Percentiles rank a stretch among this genome's conserved stretches.
phyloP scores from a whole-genome alignment of 345 rosid species.

The Citrus glauca region DNA sequence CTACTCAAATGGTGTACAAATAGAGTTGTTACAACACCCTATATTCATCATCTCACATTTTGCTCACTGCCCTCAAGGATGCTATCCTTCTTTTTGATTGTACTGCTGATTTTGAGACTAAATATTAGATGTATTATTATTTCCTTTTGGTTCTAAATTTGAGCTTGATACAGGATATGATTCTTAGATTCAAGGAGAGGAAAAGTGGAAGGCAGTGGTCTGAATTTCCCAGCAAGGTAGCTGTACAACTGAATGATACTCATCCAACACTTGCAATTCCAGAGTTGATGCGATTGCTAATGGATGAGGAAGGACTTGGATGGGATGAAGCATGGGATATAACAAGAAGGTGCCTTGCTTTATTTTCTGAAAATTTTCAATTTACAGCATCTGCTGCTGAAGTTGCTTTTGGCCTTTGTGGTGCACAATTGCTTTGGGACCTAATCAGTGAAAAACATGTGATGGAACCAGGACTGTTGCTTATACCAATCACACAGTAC shows the following conservation, averaged over 20 bases:
- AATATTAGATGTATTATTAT: not conserved
- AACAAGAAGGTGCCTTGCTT: slow-evolving; percentile 49
- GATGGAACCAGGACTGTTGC: slow-evolving; percentile 71
- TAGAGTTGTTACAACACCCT: not conserved
- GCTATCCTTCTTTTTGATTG: not conserved
- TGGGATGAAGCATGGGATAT: slow-evolving; percentile 99
- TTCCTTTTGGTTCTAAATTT: slow-evolving; percentile 11
- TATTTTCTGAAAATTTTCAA: not conserved
- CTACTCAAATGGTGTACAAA: not conserved
- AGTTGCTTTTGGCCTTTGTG: slow-evolving; percentile 5
- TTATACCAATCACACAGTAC: slow-evolving; percentile 97
- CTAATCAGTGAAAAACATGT: slow-evolving; percentile 15
- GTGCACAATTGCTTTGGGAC: slow-evolving; percentile 3
- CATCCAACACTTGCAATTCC: slow-evolving; percentile 99
- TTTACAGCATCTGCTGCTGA: not conserved
- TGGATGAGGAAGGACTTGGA: slow-evolving; percentile 91
- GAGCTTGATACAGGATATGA: slow-evolving; percentile 65
- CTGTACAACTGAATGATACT: slow-evolving; percentile 94
- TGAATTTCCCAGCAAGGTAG: slow-evolving; percentile 86
- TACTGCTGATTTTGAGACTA: not conserved
- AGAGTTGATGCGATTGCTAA: slow-evolving; percentile 84
- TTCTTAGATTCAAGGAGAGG: slow-evolving; percentile 80
- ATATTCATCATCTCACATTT: not conserved
- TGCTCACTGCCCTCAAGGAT: not conserved
- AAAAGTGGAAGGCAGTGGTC: slow-evolving; percentile 69